A percentile compares a stretch with the other conserved stretches of the same genome.
Conservation (phyloP, 2,329 filamentous ascomycete species). For the Sarocladium oryzae region DNA sequence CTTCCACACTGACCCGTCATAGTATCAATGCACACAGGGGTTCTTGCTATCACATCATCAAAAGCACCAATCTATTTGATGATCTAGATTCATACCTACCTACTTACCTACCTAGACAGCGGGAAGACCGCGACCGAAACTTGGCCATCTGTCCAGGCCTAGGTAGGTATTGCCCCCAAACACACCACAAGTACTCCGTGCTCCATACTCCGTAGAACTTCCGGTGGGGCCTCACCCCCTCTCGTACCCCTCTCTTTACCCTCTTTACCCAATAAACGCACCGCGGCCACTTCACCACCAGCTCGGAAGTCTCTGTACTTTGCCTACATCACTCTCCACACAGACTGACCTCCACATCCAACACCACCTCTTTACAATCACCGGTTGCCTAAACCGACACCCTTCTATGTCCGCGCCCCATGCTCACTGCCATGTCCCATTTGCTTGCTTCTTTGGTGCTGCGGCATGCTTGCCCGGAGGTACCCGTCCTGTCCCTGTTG, state of each 20-base stretch:
- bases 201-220: too few species aligned
- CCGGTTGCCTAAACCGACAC: conserved; percentile 4
- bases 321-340: not conserved
- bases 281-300: conserved; percentile 1
- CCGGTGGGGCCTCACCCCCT: too few species aligned
- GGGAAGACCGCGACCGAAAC: not conserved
- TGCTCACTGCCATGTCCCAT: not conserved
- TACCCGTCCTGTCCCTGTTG: not conserved
- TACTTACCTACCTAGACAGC: not conserved
- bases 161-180: too few species aligned
- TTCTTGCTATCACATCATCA: too few species aligned
- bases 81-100: too few species aligned
- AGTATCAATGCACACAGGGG: too few species aligned
- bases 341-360: not conserved
- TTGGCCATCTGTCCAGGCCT: not conserved
- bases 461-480: conserved; percentile 5
- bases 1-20: too few species aligned
- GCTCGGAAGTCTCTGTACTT: conserved; percentile 4
- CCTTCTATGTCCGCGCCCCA: not conserved
- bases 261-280: not conserved
- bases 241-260: too few species aligned
- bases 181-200: too few species aligned
- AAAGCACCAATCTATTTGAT: too few species aligned
- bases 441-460: not conserved
- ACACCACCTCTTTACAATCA: not conserved